Conservation (phyloP, 768 basidiomycete species). For the Clathrus columnatus region DNA sequence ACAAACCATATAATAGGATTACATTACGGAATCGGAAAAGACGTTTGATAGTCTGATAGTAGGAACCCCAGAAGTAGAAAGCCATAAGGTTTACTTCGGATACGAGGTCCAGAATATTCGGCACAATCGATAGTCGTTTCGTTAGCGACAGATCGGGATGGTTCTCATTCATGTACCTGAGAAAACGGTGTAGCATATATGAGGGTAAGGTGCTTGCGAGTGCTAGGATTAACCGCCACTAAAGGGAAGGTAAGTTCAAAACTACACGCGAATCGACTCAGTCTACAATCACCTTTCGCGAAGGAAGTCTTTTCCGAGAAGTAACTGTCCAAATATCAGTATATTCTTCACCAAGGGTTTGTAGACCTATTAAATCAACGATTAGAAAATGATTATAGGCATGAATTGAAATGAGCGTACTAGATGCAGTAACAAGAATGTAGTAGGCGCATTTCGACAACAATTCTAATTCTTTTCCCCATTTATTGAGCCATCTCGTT, state of each 20-base stretch:
- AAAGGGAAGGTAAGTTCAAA: neutral
- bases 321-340: conserved; percentile 76
- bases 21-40: conserved; percentile 65
- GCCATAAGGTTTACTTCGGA: conserved; percentile 69
- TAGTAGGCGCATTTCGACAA: conserved; percentile 61
- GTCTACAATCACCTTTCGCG: conserved; percentile 21
- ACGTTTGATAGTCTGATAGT: conserved; percentile 65
- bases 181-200: conserved; percentile 49
- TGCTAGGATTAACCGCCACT: conserved; percentile 44
- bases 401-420: conserved; percentile 28
- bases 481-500: conserved; percentile 67
- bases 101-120: conserved; percentile 44
- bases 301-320: conserved; percentile 34
- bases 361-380: conserved; percentile 42
- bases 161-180: conserved; percentile 28
- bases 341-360: conserved; percentile 88
- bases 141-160: conserved; percentile 24
- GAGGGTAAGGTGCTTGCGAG: conserved; percentile 58
- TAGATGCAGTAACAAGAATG: conserved; percentile 65
- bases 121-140: conserved; percentile 28
- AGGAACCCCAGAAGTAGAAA: conserved; percentile 75
- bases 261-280: neutral
- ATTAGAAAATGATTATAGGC: neutral
- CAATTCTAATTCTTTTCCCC: conserved; percentile 76
- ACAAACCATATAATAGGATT: conserved; percentile 9